Evolutionary conservation across 73 alveolate species (phyloP), one percentile per base, ranked within the genome.

Genomic region (Urostyla sp.): DNA sequence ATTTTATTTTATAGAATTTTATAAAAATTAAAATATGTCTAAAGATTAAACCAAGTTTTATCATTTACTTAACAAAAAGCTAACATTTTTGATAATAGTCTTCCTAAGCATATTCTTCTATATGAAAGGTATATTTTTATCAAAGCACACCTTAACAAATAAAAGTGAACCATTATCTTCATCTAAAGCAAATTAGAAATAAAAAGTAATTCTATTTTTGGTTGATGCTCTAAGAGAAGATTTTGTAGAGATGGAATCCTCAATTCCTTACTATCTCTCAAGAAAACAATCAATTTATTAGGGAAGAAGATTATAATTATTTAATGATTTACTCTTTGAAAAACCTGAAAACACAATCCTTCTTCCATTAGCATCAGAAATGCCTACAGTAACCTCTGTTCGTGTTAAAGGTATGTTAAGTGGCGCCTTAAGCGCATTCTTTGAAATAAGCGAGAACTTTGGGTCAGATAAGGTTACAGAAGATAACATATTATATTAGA

Each of bases 341-440:
- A 21, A 75, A 49, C 90, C 90, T 0, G 18, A 75, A 13, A 45
- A 88, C 53, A 37, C 93, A 26, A 34, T 57, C 0, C 69, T 84
- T 11, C 15, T 74, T 0, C 58, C 72, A 3, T 54, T 59, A 24
- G 52, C 38, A n/a, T 59, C 92, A 16, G 95, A 88, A 43, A 88
- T 91, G 73, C 96, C 96, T 5, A 90, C 96, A 13, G 86, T 81
- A 26, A 90, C 96, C 0, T 60, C 81, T 38, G 87, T 78, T 35
- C 61, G 96, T 45, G 75, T 90, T 48, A 90, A 90, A 59, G 87
- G 87, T 6, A 36, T 90, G 0, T 18, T 73, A 8, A 87, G 90
- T 0, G 96, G 96, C 13, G 50, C 89, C 27, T 46, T 90, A 55
- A 92, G 90, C 18, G 86, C 96, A 11, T 90, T 72, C 59, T 54